Percentiles rank a stretch among this genome's conserved stretches.
These are phyloP conservation scores for Monilinia aucupariae DNA, from an alignment of 2,329 filamentous ascomycete genomes.

Conservation along the genomic window DNA sequence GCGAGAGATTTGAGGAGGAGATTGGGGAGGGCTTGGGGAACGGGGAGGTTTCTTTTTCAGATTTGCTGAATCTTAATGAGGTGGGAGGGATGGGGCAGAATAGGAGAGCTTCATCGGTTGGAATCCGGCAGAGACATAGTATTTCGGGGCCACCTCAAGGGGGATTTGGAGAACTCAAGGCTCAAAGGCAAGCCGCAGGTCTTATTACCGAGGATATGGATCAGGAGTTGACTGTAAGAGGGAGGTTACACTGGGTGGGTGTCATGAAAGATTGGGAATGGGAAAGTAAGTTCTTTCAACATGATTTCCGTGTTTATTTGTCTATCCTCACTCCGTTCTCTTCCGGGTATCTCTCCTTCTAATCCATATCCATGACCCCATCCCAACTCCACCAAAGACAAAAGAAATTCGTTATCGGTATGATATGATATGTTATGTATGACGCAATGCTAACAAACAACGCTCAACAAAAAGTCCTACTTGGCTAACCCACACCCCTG, in stretches of 20 bases:
- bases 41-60: slow-evolving; percentile 29
- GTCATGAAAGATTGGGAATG: slow-evolving; percentile 70
- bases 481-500: slow-evolving; percentile 12
- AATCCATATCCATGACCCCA: not conserved
- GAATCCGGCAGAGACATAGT: slow-evolving; percentile 16
- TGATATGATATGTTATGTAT: not conserved
- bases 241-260: slow-evolving; percentile 61
- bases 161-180: slow-evolving; percentile 18
- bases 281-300: slow-evolving; percentile 52
- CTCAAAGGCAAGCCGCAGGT: slow-evolving; percentile 22
- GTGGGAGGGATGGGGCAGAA: slow-evolving; percentile 21
- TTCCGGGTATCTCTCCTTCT: not conserved
- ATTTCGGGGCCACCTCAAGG: slow-evolving; percentile 18
- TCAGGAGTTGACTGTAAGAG: slow-evolving; percentile 58
- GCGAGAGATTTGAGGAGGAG: slow-evolving; percentile 33
- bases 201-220: slow-evolving; percentile 43
- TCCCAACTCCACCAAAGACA: not conserved
- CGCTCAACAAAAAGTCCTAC: slow-evolving; percentile 7
- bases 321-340: not conserved
- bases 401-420: not conserved
- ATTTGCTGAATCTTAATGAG: slow-evolving; percentile 31
- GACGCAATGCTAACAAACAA: not conserved
- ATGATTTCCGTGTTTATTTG: not conserved
- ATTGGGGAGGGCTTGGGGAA: slow-evolving; percentile 22
- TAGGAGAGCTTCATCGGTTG: not conserved